Base-by-base conservation (phyloP, 139 green algal genomes). In the Chlorella sp. region DNA sequence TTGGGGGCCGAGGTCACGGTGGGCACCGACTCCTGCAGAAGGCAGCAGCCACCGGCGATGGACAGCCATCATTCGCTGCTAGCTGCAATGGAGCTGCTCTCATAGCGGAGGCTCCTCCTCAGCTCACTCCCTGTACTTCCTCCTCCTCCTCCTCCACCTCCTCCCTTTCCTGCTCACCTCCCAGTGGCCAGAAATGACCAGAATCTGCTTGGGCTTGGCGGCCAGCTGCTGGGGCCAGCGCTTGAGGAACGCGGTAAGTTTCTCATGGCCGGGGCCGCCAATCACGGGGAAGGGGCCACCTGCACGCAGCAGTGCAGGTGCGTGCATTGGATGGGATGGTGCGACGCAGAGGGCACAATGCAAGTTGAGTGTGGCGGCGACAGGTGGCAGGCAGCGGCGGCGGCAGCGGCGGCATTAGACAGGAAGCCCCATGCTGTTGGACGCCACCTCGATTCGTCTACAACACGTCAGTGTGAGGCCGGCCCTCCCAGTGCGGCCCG, bases 141-240 rank as follows among this genome's bases (percentile, higher is more conserved):
- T 75, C 34, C 36, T 48, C 9, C 9, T 24, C 56, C 13, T 16
- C 26, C 64, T 8, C 32, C 22, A 38, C 44, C 9, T 43, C 26
- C 1, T 41, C 14, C 26, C 17, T 2, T 1, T 11, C 73, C 73
- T 38, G n/a, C 34, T 44, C 60, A 91, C 84, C 89, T 92, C 89
- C 87, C 87, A 92, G 48, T 92, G 89, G 9, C 84, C 89, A 7
- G 84, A 87, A 6, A 92, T 65, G 1, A 93, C 83, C 3, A 92
- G 75, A 5, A 93, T 86, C 9, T 80, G 81, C 65, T 84, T 91
- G 30, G 74, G 74, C 36, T 40, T 34, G 22, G 56, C 34, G 3
- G 77, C 30, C 73, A 87, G 40, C 20, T 43, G 43, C 26, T 46
- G 17, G 28, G 83, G 73, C 40, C 62, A 81, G 7, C 32, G 28